Evolutionary conservation across 768 basidiomycete genomes (phyloP).

Genomic region (Tricholomella constricta): DNA sequence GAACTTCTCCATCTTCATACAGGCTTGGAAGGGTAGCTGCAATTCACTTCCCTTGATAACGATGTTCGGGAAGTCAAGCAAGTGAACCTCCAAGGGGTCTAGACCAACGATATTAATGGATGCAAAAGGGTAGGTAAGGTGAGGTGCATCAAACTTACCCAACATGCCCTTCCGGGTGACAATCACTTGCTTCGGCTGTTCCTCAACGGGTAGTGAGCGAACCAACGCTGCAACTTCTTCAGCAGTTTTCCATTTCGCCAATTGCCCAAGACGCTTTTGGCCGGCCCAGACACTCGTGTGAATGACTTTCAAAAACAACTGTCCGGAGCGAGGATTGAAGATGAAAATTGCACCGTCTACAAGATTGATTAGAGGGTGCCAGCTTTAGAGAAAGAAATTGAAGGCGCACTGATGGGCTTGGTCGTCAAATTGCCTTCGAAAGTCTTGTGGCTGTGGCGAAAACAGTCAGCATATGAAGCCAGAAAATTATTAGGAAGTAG

Average conservation of each 20-base stretch:
- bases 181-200: constrained; percentile 99
- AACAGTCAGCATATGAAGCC: constrained; percentile 1
- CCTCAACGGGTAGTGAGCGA: constrained; percentile 98
- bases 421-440: constrained; percentile 99
- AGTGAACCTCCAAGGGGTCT: constrained; percentile 96
- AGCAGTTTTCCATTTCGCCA: constrained; percentile 99
- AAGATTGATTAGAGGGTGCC: constrained; percentile 10
- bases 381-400: not conserved
- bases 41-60: constrained; percentile 99
- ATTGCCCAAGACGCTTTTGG: constrained; percentile 98
- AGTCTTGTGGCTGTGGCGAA: constrained; percentile 79
- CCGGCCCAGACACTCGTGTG: constrained; percentile 99
- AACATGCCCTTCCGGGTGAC: constrained; percentile 99
- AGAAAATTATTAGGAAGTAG: not conserved
- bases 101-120: constrained; percentile 5
- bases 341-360: constrained; percentile 95
- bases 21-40: constrained; percentile 98
- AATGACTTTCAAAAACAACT: constrained; percentile 98
- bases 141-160: constrained; percentile 47
- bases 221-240: constrained; percentile 99
- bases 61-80: constrained; percentile 99
- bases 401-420: constrained; percentile 88
- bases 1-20: constrained; percentile 99
- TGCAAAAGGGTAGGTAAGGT: not conserved
- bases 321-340: constrained; percentile 98